Base-by-base conservation (phyloP, 495 filamentous ascomycete species). In the Xylaria palmicola region DNA sequence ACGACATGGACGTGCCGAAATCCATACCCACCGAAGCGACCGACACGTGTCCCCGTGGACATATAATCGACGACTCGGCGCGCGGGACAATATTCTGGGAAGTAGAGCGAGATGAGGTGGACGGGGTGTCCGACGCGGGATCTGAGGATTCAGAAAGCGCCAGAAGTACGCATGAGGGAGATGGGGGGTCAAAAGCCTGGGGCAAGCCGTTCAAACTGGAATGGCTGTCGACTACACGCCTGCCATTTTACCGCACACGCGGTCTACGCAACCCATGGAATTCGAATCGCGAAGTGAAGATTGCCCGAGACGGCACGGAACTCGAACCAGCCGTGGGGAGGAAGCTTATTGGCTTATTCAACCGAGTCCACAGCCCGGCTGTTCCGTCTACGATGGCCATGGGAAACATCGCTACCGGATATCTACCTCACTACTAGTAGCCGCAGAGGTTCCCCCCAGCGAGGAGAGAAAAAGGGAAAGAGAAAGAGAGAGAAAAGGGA, bases 21-120 rank as follows among this genome's bases (percentile, higher is more conserved):
- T 85, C 87, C 1, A 94, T 90, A 22, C 83, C 86, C 0, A 97
- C 92, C 1, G 83, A 85, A 49, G 88, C 90, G 12, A 97, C 92
- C 9, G 84, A 89, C 34, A 88, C 80, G 36, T 91, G 91, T 3
- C 93, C 92, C 19, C 88, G 81, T 65, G 94, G 94, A 36, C 85
- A 89, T 44, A 93, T 98, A 66, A 93, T 98, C 56, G 91, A 96
- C 69, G 94, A 98, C 71, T 89, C 91, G 24, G 90, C 88, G 1
- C 86, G 94, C 20, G 94, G 92, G 0, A 96, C 93, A 8, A 96
- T 97, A 54, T 98, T 98, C 66, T 98, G 94, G 94, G 94, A 98
- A 70, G 90, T 90, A 4, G 89, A 93, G 58, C 68, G 77, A 0
- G 86, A 86, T 3, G 74, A 76, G 24, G 62, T 60, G 6, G 70